These are phyloP conservation scores for Ustilago vetiveriae DNA, from an alignment of 1,284 basidiomycete species.

Conservation along the genomic window DNA sequence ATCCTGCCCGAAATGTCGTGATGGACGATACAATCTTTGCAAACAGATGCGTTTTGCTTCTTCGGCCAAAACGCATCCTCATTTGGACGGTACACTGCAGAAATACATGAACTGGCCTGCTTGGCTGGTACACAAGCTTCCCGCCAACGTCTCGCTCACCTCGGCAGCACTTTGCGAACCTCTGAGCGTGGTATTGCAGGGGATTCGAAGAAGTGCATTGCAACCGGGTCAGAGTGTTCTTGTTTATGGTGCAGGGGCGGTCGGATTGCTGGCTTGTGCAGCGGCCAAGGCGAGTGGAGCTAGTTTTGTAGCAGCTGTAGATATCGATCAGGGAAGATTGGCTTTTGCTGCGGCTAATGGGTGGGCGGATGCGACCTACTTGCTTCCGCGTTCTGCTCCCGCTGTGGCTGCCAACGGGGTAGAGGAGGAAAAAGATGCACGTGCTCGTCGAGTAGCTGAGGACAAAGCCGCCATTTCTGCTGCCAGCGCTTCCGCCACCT, in stretches of 20 bases:
- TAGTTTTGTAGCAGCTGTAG: slow-evolving; percentile 50
- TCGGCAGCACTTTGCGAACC: slow-evolving; percentile 89
- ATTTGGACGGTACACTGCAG: slow-evolving; percentile 90
- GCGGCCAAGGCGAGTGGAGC: slow-evolving; percentile 62
- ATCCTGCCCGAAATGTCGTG: slow-evolving; percentile 70
- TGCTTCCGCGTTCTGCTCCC: slow-evolving; percentile 74
- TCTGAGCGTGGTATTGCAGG: slow-evolving; percentile 87
- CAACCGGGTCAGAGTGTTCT: slow-evolving; percentile 76
- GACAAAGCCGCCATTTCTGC: slow-evolving; percentile 70
- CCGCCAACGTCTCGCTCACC: slow-evolving; percentile 78
- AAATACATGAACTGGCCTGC: slow-evolving; percentile 87
- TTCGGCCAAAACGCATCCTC: slow-evolving; percentile 89
- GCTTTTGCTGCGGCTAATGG: slow-evolving; percentile 64
- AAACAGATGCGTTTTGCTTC: slow-evolving; percentile 83
- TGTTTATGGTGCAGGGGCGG: slow-evolving; percentile 89
- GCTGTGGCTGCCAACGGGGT: slow-evolving; percentile 3
- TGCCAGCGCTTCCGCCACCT: slow-evolving; percentile 69
- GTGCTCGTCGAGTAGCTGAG: slow-evolving; percentile 73
- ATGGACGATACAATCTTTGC: slow-evolving; percentile 94
- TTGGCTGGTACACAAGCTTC: slow-evolving; percentile 83
- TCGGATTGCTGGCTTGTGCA: slow-evolving; percentile 83
- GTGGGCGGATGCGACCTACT: slow-evolving; percentile 79
- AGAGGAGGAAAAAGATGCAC: slow-evolving; percentile 53
- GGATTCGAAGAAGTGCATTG: slow-evolving; percentile 77
- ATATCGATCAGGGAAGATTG: slow-evolving; percentile 48